Evolutionary conservation across 352 stramenopile genomes (phyloP), one percentile per base, ranked within the genome.

Genomic region (Pythium aquatile): DNA sequence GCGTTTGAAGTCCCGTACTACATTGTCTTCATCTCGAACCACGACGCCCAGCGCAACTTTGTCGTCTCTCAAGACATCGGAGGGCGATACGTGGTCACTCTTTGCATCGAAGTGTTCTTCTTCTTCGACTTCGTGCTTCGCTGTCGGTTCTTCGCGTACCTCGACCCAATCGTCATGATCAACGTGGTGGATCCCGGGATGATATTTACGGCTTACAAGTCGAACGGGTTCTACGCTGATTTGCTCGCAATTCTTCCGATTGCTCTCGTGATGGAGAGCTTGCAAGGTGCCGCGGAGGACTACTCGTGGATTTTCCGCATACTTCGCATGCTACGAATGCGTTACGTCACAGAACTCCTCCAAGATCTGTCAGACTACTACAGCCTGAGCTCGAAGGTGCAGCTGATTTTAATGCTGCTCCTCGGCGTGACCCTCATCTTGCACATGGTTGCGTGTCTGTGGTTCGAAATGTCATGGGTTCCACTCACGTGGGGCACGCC

Each of bases 1-100:
- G 77, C 77, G 0, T 87, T 91, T 29, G 82, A 90, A 70, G 80
- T 93, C 1, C 84, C 84, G 5, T 91, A 87, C 42, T 89, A 82
- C 46, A 70, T 84, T 11, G 70, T 85, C 1, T 91, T 93, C 57
- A 73, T 88, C 35, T 80, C 74, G 0, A 88, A 79, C 37, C 61
- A 74, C 32, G 65, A 88, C 49, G 73, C 81, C 0, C 65, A 86
- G 37, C 54, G 72, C 28, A 71, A 83, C 29, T 83, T 90, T n/a
- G 53, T 67, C 1, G 74, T 79, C 0, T 57, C 70, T 0, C 68
- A 72, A 47, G 72, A 77, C 14, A 53, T 81, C 14, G 68, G 68
- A 0, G 16, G 52, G 1, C 62, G 81, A 1, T 89, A 81, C 59
- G 52, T 66, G 0, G 24, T 77, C 2, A 77, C 74, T 10, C 14